Evolutionary conservation across 106 monocot genomes (phyloP), one percentile per base, ranked within the genome.

Genomic region (Allium sativum): DNA sequence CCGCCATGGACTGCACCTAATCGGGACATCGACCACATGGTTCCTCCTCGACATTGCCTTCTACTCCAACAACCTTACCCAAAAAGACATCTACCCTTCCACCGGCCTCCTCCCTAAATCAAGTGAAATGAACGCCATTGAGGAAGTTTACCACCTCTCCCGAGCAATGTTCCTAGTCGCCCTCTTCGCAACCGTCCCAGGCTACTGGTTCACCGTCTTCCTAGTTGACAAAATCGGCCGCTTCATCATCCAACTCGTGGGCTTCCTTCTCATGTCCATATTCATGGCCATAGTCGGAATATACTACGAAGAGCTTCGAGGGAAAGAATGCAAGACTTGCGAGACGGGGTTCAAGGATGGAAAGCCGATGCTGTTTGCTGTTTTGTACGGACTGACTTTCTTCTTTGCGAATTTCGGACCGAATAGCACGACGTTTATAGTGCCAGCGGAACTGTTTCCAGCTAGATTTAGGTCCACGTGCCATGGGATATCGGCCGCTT

Each of bases 401-500:
- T 83, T 83, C 71, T 83, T 83, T 70, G 78, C 83, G 44, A 83
- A 83, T 61, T 83, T 83, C 64, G 83, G 83, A 1, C 83, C 83
- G 43, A 83, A 83, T 67, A 73, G 73, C 53, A 92, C 87, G 5
- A 92, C 92, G 16, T 92, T 92, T 70, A 74, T 92, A 21, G 83
- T 92, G 52, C 92, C 92, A 16, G 92, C 92, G 16, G 92, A 87
- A 81, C 69, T 92, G 41, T 87, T 81, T 51, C 86, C 92, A 0
- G 81, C 87, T 11, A 53, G 89, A 74, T 52, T 90, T 45, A 54
- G 85, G 42, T 90, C 89, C 12, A 85, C 89, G 7, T 84, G 87
- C 70, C 92, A 87, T 48, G 92, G 87, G 15, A 80, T 90, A 52
- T 85, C 85, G 3, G 90, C 90, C 2, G 90, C 90, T 0, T 20